Conservation (phyloP, 2,329 filamentous ascomycete species). For the Stagonosporopsis vannaccii region DNA sequence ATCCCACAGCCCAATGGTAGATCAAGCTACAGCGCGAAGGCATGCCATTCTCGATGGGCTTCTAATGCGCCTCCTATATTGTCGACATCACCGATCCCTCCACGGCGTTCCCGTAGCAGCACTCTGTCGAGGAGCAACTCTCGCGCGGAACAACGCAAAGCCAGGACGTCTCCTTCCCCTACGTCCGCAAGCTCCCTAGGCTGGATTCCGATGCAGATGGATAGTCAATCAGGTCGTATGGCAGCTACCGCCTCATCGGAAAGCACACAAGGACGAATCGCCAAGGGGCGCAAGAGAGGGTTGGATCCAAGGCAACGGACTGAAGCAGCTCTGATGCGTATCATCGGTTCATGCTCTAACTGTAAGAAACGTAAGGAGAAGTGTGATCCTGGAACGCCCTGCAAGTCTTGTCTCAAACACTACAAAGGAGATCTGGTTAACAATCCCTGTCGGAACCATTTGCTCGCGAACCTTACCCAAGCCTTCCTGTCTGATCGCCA, state of each 20-base stretch:
- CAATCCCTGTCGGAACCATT: slow-evolving; percentile 46
- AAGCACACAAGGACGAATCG: slow-evolving; percentile 34
- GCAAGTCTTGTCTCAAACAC: slow-evolving; percentile 48
- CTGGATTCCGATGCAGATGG: slow-evolving; percentile 47
- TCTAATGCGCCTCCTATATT: slow-evolving; percentile 33
- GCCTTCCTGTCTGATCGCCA: slow-evolving; percentile 43
- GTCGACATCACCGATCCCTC: slow-evolving; percentile 36
- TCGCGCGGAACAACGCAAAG: slow-evolving; percentile 30
- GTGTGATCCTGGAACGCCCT: slow-evolving; percentile 51
- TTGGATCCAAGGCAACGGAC: slow-evolving; percentile 44
- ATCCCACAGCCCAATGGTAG: slow-evolving; percentile 36
- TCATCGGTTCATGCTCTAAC: slow-evolving; percentile 45
- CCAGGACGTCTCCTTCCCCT: slow-evolving; percentile 34
- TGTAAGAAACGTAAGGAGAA: slow-evolving; percentile 48
- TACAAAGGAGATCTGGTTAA: slow-evolving; percentile 48
- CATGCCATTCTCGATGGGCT: slow-evolving; percentile 18
- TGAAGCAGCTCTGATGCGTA: slow-evolving; percentile 48
- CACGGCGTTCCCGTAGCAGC: slow-evolving; percentile 29
- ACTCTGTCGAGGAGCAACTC: slow-evolving; percentile 39
- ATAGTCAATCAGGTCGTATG: slow-evolving; percentile 41
- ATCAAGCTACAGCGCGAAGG: slow-evolving; percentile 21
- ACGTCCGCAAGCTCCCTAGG: slow-evolving; percentile 38
- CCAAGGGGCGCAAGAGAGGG: slow-evolving; percentile 43
- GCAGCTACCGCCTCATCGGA: slow-evolving; percentile 40
- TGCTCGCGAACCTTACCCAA: slow-evolving; percentile 37